Evolutionary conservation across 2,329 filamentous ascomycete species (phyloP), one percentile per base, ranked within the genome.

Genomic region (Coniochaeta prunicola): DNA sequence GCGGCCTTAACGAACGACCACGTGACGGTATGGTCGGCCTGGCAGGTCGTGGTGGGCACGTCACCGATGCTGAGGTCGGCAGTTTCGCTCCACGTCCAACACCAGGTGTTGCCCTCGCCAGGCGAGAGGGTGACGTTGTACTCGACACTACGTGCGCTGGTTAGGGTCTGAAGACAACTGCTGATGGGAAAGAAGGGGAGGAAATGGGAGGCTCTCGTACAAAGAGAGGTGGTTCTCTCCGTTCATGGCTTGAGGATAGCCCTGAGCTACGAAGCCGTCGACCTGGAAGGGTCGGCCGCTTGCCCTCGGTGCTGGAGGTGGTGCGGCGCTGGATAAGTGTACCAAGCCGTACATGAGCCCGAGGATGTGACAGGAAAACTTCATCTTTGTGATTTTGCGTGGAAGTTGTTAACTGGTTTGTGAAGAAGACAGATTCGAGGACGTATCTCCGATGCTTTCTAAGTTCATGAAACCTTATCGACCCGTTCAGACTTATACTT

Each of bases 121-220:
- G 57, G 26, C 30, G 31, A 21, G 42, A 58, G 42, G 30, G 57
- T 58, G 17, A 58, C 31, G 45, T 58, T 58, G 30, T 48, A 34
- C 31, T 58, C 57, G 57, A 58, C 45, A n/a, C 57, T 58, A 12
- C 15, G 19, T 4, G 28, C 36, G 12, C 21, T n/a, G 8, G 21
- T 33, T 21, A 26, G n/a, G n/a, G 53, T 19, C n/a, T n/a, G n/a
- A n/a, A 38, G 4, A 13, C n/a, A 6, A 5, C 3, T 31, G 15
- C 5, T 26, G 8, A 13, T 17, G 4, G 3, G 24, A 24, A 31
- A 3, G 24, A 33, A 33, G 9, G 28, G 42, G 30, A 45, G 10
- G 40, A 7, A 17, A 24, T 9, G 28, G 10, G 13, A 4, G 26
- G 31, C 36, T n/a, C n/a, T n/a, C 17, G n/a, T 28, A 58, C 57